phyloP scores from a whole-genome alignment of 805 yeast species.

The Torulaspora gathmanii region DNA sequence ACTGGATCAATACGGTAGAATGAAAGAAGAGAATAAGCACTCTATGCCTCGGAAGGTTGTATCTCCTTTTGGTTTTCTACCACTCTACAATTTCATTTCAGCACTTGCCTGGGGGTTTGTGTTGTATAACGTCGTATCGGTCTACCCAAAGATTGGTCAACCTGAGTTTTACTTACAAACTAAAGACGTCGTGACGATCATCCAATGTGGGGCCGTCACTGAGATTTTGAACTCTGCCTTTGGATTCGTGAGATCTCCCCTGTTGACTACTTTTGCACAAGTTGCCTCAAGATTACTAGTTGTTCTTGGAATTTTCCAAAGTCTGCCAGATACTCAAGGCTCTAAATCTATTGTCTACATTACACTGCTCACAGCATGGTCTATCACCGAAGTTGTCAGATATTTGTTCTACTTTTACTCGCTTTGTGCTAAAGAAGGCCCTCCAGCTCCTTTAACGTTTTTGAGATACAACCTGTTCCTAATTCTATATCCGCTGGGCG shows the following conservation, averaged over 20 bases:
- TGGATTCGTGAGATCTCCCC: slow-evolving; percentile 82
- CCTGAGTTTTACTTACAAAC: slow-evolving; percentile 62
- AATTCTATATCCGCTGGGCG: slow-evolving; percentile 86
- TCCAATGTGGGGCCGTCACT: slow-evolving; percentile 75
- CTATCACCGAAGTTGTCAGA: slow-evolving; percentile 87
- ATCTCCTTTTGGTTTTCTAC: slow-evolving; percentile 33
- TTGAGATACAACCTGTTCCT: slow-evolving; percentile 80
- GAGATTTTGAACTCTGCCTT: slow-evolving; percentile 74
- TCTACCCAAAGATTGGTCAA: slow-evolving; percentile 50
- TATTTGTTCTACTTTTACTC: slow-evolving; percentile 64
- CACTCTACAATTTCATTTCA: slow-evolving; percentile 49
- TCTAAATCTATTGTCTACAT: slow-evolving; percentile 51
- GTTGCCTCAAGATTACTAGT: slow-evolving; percentile 79
- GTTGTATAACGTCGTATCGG: slow-evolving; percentile 41
- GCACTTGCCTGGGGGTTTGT: slow-evolving; percentile 53
- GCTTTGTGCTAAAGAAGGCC: slow-evolving; percentile 33
- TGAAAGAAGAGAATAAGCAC: background rate
- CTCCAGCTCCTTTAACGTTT: slow-evolving; percentile 63
- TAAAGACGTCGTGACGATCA: slow-evolving; percentile 50
- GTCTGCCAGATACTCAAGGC: slow-evolving; percentile 64
- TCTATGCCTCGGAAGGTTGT: slow-evolving; percentile 22
- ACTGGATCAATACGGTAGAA: background rate
- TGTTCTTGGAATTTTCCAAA: slow-evolving; percentile 74
- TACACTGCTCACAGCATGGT: slow-evolving; percentile 78
- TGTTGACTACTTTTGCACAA: slow-evolving; percentile 79